phyloP scores from a whole-genome alignment of 2,329 filamentous ascomycete genomes.

The Venturia oleaginea region DNA sequence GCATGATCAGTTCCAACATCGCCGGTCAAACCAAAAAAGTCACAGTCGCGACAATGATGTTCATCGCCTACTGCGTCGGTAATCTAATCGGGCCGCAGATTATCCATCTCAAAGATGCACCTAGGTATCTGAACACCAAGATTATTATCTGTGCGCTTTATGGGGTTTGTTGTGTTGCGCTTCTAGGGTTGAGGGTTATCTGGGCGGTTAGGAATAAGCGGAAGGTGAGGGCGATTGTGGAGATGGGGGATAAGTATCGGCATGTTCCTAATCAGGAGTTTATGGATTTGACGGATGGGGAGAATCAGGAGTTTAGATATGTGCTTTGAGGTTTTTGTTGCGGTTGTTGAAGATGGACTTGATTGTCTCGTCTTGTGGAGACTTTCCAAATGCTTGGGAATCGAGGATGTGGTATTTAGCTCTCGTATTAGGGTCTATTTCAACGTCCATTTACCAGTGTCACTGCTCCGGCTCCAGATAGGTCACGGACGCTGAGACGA shows the following conservation, averaged over 20 bases:
- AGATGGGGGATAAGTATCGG: neutral
- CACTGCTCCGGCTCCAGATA: too few species aligned
- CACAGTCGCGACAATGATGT: slow-evolving; percentile 15
- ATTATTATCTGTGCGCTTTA: neutral
- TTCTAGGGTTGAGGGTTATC: neutral
- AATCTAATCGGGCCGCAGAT: slow-evolving; percentile 8
- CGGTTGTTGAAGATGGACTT: neutral
- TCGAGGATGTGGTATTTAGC: too few species aligned
- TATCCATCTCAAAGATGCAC: neutral
- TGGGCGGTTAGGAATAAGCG: neutral
- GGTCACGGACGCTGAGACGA: too few species aligned
- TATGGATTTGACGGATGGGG: neutral
- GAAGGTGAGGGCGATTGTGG: neutral
- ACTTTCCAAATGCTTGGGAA: too few species aligned
- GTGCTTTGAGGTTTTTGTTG: neutral
- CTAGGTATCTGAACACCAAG: neutral
- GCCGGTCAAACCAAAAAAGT: slow-evolving; percentile 20
- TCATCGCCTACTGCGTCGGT: slow-evolving; percentile 14
- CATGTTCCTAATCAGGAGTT: neutral
- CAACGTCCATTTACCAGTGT: too few species aligned
- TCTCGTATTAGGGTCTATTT: too few species aligned
- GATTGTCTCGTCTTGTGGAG: neutral
- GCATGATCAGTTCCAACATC: slow-evolving; percentile 17
- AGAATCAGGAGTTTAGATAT: slow-evolving; percentile 1
- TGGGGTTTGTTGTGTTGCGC: neutral